Evolutionary conservation across 108 stramenopile genomes (phyloP).

Genomic region (Pseudonitzschia delicatissima): DNA sequence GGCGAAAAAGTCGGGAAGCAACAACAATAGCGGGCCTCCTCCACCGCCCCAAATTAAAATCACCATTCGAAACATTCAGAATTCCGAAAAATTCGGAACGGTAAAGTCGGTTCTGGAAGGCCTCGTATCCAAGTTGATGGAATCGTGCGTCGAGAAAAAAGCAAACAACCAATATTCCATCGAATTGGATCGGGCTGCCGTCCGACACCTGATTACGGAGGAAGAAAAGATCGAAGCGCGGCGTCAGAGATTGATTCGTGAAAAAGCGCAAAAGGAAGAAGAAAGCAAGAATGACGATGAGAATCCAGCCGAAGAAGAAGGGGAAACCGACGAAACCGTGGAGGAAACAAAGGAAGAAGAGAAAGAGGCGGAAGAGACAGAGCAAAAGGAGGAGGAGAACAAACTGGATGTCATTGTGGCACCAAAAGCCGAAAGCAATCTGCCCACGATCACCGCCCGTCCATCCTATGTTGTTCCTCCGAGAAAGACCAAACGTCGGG

Average conservation of each 20-base stretch:
- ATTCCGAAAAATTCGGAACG: slow-evolving; percentile 29
- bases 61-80: slow-evolving; percentile 39
- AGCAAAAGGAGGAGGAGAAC: neutral
- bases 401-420: slow-evolving; percentile 23
- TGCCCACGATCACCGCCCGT: slow-evolving; percentile 34
- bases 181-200: slow-evolving; percentile 22
- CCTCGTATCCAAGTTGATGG: slow-evolving; percentile 21
- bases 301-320: neutral
- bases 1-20: neutral
- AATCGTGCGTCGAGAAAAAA: slow-evolving; percentile 14
- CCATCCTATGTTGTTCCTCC: slow-evolving; percentile 53
- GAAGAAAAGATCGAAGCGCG: slow-evolving; percentile 16
- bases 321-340: neutral
- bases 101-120: slow-evolving; percentile 25
- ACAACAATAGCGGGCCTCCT: slow-evolving; percentile 14
- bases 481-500: slow-evolving; percentile 45
- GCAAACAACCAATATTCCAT: slow-evolving; percentile 11
- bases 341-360: neutral
- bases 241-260: slow-evolving; percentile 16
- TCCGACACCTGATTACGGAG: slow-evolving; percentile 27
- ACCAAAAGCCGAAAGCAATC: neutral
- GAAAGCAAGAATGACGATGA: slow-evolving; percentile 11
- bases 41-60: slow-evolving; percentile 37
- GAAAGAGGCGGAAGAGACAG: neutral
- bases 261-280: slow-evolving; percentile 2